phyloP scores from a whole-genome alignment of 2,329 filamentous ascomycete genomes.

The Calycina herbarum region DNA sequence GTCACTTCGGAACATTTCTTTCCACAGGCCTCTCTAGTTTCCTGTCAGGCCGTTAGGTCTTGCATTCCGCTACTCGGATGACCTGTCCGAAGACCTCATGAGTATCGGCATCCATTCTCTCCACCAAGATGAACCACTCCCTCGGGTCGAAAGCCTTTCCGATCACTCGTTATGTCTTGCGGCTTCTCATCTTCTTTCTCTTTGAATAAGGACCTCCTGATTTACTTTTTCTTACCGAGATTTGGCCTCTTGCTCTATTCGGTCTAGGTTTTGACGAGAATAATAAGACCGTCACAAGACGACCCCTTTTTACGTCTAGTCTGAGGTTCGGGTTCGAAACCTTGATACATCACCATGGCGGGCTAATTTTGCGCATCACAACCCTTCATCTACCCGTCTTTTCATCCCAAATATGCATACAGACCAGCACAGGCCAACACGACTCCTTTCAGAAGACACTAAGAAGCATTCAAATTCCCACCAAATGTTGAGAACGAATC shows the following conservation, averaged over 20 bases:
- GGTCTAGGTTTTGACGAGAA: not conserved
- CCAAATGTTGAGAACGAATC: not conserved
- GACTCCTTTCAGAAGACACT: constrained; percentile 20
- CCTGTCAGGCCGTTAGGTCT: constrained; percentile 15
- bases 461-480: constrained; percentile 18
- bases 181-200: not conserved
- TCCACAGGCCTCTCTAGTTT: not conserved
- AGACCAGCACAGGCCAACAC: constrained; percentile 10
- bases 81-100: not conserved
- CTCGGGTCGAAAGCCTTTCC: constrained; percentile 3
- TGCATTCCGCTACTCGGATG: not conserved
- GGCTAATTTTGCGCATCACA: not conserved
- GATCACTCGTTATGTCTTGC: not conserved
- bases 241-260: not conserved
- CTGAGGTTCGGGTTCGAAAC: not conserved
- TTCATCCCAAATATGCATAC: not conserved
- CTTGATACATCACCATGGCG: not conserved
- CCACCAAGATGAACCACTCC: constrained; percentile 4
- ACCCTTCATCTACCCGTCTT: not conserved
- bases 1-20: constrained; percentile 5
- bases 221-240: not conserved
- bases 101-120: constrained; percentile 2
- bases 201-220: not conserved
- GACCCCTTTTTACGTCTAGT: not conserved
- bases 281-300: not conserved